Conservation (phyloP, 2,329 filamentous ascomycete species). For the Beauveria caledonica region DNA sequence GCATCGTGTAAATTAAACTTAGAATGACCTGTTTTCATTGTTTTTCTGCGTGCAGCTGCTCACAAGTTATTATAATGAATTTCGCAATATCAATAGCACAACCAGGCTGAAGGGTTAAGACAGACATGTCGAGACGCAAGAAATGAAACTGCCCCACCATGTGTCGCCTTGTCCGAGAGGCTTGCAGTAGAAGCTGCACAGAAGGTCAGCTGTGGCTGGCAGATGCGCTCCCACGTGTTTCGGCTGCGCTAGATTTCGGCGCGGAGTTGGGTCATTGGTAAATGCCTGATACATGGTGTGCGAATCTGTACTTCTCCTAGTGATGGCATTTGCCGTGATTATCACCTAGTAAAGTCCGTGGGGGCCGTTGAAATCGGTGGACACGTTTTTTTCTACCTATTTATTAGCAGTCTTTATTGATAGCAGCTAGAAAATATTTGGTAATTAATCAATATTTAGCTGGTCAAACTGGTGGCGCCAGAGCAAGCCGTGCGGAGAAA, state of each 20-base stretch:
- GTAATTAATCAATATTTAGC: not conserved
- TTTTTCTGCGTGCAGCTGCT: not conserved
- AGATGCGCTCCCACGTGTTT: not conserved
- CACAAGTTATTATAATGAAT: not conserved
- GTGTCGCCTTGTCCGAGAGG: not conserved
- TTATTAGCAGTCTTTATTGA: too few relatives aligned
- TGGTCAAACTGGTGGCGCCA: not conserved
- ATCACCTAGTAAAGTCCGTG: too few relatives aligned
- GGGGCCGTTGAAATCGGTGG: too few relatives aligned
- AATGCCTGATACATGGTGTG: too few relatives aligned
- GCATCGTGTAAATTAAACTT: not conserved
- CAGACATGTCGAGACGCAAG: not conserved
- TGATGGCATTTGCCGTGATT: too few relatives aligned
- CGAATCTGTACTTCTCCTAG: too few relatives aligned
- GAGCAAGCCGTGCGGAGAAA: not conserved
- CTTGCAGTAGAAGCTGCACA: not conserved
- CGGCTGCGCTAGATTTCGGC: not conserved
- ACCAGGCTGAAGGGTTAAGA: not conserved
- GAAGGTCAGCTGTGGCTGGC: not conserved
- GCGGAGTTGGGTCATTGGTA: not conserved
- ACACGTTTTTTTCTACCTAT: too few relatives aligned
- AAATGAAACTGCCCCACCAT: conserved; percentile 1
- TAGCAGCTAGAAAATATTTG: too few relatives aligned
- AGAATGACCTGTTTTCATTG: not conserved
- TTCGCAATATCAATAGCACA: not conserved